Conservation (phyloP, 129 eudicot genomes). For the Pulicaria dysenterica region DNA sequence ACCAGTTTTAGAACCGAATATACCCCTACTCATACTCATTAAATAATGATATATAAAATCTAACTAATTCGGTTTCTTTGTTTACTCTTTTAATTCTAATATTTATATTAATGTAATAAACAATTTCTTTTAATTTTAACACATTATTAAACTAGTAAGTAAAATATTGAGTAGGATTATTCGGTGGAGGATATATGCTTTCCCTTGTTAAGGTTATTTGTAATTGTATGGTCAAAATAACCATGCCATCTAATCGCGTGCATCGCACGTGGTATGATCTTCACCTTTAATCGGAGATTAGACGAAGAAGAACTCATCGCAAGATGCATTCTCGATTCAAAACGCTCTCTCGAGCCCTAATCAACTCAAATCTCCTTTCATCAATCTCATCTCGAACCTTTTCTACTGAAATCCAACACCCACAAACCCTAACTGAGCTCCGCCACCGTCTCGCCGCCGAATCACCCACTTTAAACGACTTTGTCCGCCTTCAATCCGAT, state of each 20-base stretch:
- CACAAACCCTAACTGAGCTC: conserved; percentile 67
- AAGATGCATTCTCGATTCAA: conserved; percentile 49
- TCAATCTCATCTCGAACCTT: conserved; percentile 36
- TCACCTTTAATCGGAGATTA: neutral
- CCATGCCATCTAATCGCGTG: conserved; percentile 4
- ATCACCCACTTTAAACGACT: conserved; percentile 60
- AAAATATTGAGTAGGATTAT: no score
- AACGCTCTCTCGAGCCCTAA: conserved; percentile 45
- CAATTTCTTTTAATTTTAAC: no score
- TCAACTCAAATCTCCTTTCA: conserved; percentile 38
- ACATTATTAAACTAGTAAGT: no score
- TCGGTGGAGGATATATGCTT: no score
- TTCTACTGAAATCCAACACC: conserved; percentile 46
- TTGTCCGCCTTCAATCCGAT: conserved; percentile 47
- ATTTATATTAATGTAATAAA: no score
- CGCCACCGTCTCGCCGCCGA: conserved; percentile 85
- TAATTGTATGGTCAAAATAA: conserved; percentile 25
- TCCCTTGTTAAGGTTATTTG: no score
- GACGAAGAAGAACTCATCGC: neutral
- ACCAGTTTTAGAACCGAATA: no score
- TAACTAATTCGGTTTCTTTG: no score
- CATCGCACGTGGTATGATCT: conserved; percentile 6
- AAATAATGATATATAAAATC: no score
- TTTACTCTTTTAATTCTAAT: no score
- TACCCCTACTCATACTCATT: no score